Base-by-base conservation (phyloP, 306 rosid genomes). In the Glycine soja region DNA sequence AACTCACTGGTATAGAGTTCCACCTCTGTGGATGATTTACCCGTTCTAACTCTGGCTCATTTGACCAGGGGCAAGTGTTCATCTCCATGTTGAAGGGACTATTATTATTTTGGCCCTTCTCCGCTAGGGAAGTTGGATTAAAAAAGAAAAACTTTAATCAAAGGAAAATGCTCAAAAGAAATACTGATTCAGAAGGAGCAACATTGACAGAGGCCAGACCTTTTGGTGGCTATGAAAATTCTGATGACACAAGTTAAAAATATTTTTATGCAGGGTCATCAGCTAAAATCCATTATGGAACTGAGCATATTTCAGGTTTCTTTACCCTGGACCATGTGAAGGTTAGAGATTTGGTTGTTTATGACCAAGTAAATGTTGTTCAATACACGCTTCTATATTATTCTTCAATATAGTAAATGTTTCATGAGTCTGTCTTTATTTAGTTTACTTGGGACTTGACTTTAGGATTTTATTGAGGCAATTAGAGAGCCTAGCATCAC, bases 381-480 rank as follows among this genome's bases (percentile, higher is more conserved):
- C 7, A 50, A 50, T 19, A 38, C 3, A 18, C 7, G 52, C 30
- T 66, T 78, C 51, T 48, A n/a, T n/a, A 5, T 32, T n/a, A 32
- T 32, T 64, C 24, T 18, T 85, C 80, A 71, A 43, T 12, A 15
- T 11, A 13, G 3, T 34, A 14, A 24, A 11, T 50, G 2, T 10
- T 70, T 3, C 16, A 36, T 45, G 72, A 48, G 11, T 56, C 47
- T 38, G 8, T 61, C 30, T 52, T 47, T 54, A 66, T 66, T 65
- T n/a, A 64, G 48, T 34, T 46, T 77, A 9, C 69, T 30, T 77
- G 51, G 62, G 36, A 9, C 69, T 30, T 77, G 51, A 54, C 45
- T 48, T 77, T 74, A 86, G 89, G 86, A 86, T 69, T 86, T 86
- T 75, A 86, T 86, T 70, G 89, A 86, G 79, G 89, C 89, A 78